phyloP scores from a whole-genome alignment of 208 protist genomes.

The Acanthamoeba lenticulata region DNA sequence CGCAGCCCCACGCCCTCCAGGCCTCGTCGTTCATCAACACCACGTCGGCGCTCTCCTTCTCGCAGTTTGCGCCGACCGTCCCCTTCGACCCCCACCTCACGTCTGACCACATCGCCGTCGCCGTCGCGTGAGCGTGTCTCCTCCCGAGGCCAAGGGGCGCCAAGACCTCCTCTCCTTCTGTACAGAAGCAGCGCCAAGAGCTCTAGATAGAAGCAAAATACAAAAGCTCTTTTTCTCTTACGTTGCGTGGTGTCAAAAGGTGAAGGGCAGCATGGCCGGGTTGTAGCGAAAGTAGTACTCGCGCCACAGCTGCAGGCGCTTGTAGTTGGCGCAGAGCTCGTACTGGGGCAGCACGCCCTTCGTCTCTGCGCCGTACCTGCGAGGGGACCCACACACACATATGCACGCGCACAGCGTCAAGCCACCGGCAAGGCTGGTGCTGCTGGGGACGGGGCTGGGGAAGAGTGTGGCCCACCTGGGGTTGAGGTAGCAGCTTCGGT shows the following conservation, averaged over 20 bases:
- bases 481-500: constrained; percentile 27
- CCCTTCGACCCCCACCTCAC: neutral
- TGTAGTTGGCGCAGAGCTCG: constrained; percentile 19
- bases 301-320: constrained; percentile 40
- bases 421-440: too few relatives aligned
- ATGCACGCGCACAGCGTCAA: neutral
- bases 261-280: neutral
- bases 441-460: neutral
- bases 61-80: neutral
- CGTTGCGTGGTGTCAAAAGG: too few relatives aligned
- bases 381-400: neutral
- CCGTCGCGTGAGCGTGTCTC: neutral
- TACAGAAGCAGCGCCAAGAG: too few relatives aligned
- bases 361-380: neutral
- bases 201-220: too few relatives aligned
- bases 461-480: neutral
- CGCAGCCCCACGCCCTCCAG: neutral
- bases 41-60: neutral
- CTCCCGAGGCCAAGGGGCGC: too few relatives aligned
- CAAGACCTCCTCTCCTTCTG: too few relatives aligned
- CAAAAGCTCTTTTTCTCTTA: too few relatives aligned
- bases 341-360: constrained; percentile 13
- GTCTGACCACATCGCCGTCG: neutral
- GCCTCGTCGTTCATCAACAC: neutral
- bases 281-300: constrained; percentile 58